A percentile compares a stretch with the other conserved stretches of the same genome.
These are phyloP conservation scores for Calonectria fujianensis DNA, from an alignment of 2,329 filamentous ascomycete species.

Conservation along the genomic window DNA sequence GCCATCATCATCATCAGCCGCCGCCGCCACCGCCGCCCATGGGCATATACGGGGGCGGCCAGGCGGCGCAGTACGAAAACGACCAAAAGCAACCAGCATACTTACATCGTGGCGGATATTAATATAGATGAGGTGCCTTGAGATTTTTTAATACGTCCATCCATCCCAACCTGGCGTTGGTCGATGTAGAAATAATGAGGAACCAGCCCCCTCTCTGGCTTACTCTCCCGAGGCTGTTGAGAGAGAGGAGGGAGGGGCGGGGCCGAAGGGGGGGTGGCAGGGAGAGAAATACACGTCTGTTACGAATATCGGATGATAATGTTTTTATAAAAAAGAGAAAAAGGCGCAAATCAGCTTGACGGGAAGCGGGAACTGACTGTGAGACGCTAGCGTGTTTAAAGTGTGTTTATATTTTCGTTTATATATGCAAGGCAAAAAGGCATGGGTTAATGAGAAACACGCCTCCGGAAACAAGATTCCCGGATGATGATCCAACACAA, in stretches of 20 bases:
- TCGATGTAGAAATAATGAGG: neutral
- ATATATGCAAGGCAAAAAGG: neutral
- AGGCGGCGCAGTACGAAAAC: constrained; percentile 45
- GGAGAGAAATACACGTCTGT: neutral
- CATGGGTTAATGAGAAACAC: neutral
- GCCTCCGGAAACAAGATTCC: neutral
- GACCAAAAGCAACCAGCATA: constrained; percentile 30
- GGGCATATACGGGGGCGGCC: constrained; percentile 49
- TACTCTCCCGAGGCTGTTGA: neutral
- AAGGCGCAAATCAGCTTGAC: neutral
- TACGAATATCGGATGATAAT: constrained; percentile 16
- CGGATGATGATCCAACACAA: constrained; percentile 22
- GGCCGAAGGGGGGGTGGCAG: no score
- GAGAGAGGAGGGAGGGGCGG: neutral
- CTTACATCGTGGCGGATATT: constrained; percentile 1
- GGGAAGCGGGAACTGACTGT: neutral
- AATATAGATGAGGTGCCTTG: neutral
- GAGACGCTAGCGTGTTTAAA: constrained; percentile 24
- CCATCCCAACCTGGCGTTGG: constrained; percentile 1
- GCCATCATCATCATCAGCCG: constrained; percentile 41
- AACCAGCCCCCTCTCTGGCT: neutral
- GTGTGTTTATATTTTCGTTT: neutral
- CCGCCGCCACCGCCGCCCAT: no score
- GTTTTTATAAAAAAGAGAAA: neutral
- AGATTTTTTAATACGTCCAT: neutral